phyloP scores from a whole-genome alignment of 176 grass and related monocot species.

The Calamus simplicifolius region DNA sequence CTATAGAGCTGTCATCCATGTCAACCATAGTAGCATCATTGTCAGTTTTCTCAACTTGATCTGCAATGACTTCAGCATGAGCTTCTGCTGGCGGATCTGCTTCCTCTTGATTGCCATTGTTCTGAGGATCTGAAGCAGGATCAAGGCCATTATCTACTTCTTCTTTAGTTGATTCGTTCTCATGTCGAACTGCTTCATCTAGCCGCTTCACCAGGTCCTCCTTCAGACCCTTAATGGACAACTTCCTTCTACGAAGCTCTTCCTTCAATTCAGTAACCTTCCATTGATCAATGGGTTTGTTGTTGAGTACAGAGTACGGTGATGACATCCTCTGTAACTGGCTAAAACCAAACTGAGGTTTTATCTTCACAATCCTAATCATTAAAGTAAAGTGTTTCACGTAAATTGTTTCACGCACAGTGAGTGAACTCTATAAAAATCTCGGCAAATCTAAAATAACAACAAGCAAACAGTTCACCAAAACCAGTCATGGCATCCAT shows the following conservation, averaged over 20 bases:
- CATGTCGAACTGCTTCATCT: conserved; percentile 40
- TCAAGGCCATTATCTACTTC: conserved; percentile 10
- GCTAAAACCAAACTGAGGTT: background rate
- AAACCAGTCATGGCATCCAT: too few species aligned
- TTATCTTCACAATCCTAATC: background rate
- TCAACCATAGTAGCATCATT: background rate
- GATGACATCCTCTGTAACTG: conserved; percentile 19
- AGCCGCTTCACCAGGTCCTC: conserved; percentile 69
- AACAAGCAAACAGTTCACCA: too few species aligned
- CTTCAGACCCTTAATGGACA: conserved; percentile 58
- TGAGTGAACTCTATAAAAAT: too few species aligned
- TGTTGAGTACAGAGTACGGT: conserved; percentile 46
- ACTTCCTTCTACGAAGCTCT: conserved; percentile 53
- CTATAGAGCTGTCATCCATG: conserved; percentile 17
- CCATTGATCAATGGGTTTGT: conserved; percentile 80
- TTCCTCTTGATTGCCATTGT: conserved; percentile 6
- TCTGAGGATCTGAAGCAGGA: conserved; percentile 17
- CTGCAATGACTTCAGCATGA: conserved; percentile 4
- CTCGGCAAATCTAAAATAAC: too few species aligned
- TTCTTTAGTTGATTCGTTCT: conserved; percentile 18
- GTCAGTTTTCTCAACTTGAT: conserved; percentile 12
- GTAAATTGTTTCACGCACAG: too few species aligned
- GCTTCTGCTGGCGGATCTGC: conserved; percentile 10
- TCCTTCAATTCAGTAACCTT: conserved; percentile 67
- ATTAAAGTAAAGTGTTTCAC: too few species aligned